Evolutionary conservation across 2,329 filamentous ascomycete species (phyloP), one percentile per base, ranked within the genome.

Genomic region (Nemania sp.): DNA sequence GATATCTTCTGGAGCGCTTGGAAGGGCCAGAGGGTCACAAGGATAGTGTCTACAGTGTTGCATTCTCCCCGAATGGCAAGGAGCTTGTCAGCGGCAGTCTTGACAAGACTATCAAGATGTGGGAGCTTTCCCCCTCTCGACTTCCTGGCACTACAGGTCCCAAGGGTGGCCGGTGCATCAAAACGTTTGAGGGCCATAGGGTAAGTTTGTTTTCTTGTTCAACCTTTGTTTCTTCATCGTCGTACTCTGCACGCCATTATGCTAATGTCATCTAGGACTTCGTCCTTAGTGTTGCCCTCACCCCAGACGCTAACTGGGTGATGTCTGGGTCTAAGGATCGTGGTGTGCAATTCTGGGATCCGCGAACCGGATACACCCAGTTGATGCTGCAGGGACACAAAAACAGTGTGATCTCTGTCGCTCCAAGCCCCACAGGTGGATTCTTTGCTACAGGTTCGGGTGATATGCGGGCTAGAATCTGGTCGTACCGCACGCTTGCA

Each of bases 21-120:
- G 93, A 99, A 72, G 93, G 91, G 15, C 87, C 91, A 5, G 90
- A 95, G 60, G 94, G 94, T 11, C 94, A 97, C 78, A 96, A 96
- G 74, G 94, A 99, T 60, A 95, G 90, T 64, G 94, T 97, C 19
- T 97, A 97, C 73, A 93, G 88, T 11, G 94, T 99, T 19, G 93
- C 94, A 0, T 99, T 99, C 73, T 92, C 92, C 12, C 94, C 94
- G 23, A 93, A 89, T 65, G 93, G 93, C 57, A 89, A 91, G 66
- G 90, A 96, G 63, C 86, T 99, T 34, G 93, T 97, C 68, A 95
- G 89, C 66, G 94, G 94, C 60, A 95, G 89, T 80, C 77, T 97
- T 64, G 94, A 99, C 72, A 96, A 96, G 80, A 97, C 93, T 0
- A 97, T 97, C 79, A 96, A 97, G 79, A 96, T 97, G 88, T 99